phyloP scores from a whole-genome alignment of 768 basidiomycete genomes.

The Gyrodon lividus region DNA sequence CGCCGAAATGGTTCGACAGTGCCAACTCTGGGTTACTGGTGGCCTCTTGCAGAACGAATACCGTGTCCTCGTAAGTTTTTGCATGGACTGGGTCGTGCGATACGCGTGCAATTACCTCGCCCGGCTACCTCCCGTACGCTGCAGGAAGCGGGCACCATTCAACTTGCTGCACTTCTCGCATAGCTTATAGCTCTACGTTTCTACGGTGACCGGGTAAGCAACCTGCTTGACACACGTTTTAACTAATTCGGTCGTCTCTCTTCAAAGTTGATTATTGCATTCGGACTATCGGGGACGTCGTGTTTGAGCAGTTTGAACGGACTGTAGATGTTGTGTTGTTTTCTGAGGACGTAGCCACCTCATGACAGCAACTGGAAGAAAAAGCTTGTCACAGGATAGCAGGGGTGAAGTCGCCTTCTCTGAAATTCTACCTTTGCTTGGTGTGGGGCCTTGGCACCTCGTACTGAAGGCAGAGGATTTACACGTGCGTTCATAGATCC shows the following conservation, averaged over 20 bases:
- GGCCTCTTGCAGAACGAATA: slow-evolving; percentile 26
- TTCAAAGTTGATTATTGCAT: background rate
- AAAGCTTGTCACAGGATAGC: no score
- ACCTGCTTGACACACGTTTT: background rate
- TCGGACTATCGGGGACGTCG: background rate
- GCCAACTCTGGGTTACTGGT: slow-evolving; percentile 17
- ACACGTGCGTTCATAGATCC: no score
- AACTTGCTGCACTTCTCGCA: slow-evolving; percentile 10
- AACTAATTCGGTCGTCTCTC: background rate
- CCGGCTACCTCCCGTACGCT: slow-evolving; percentile 25
- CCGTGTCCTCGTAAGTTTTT: slow-evolving; percentile 25
- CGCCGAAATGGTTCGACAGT: slow-evolving; percentile 13
- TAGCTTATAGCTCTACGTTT: background rate
- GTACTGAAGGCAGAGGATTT: no score
- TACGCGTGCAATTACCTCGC: slow-evolving; percentile 21
- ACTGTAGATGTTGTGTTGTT: background rate
- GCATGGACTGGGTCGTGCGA: slow-evolving; percentile 26
- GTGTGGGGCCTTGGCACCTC: no score
- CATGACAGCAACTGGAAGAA: no score
- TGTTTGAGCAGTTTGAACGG: background rate
- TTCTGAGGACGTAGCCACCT: no score
- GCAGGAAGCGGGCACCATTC: slow-evolving; percentile 14
- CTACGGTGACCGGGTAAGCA: background rate
- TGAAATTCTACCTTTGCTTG: no score
- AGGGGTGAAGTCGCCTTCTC: no score